Evolutionary conservation across 305 asterid genomes (phyloP).

Genomic region (Vinca major): DNA sequence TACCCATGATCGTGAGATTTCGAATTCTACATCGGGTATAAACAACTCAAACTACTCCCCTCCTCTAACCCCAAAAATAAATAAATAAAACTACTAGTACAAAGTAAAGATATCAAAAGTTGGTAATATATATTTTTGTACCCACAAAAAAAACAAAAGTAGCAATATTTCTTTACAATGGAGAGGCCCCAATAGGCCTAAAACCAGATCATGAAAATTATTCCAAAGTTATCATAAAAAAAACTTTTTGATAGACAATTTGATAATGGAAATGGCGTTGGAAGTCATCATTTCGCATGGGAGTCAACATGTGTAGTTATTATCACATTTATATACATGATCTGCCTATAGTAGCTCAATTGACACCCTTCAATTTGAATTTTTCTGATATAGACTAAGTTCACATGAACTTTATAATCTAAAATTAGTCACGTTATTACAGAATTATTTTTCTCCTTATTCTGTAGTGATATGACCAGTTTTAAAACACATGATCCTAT

Average conservation of each 20-base stretch:
- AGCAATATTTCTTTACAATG: neutral
- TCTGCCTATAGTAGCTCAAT: too few species aligned
- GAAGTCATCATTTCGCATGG: neutral
- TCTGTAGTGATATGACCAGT: too few species aligned
- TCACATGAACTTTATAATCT: too few species aligned
- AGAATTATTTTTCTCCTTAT: too few species aligned
- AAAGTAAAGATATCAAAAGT: conserved; percentile 1
- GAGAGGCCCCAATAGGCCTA: neutral
- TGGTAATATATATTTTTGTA: conserved; percentile 7
- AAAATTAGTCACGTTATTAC: too few species aligned
- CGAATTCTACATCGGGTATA: too few species aligned
- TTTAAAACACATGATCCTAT: too few species aligned
- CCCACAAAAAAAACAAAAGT: neutral
- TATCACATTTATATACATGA: too few species aligned
- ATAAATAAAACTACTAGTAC: neutral
- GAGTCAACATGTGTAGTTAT: neutral
- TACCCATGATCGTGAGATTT: too few species aligned
- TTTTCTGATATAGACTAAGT: too few species aligned
- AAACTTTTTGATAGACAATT: neutral
- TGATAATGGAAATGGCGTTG: neutral
- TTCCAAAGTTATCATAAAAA: neutral
- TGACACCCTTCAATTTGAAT: too few species aligned
- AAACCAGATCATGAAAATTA: neutral
- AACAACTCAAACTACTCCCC: neutral
- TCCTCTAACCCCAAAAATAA: too few species aligned